phyloP scores from a whole-genome alignment of 1,284 basidiomycete genomes.

The Irpex sp. region DNA sequence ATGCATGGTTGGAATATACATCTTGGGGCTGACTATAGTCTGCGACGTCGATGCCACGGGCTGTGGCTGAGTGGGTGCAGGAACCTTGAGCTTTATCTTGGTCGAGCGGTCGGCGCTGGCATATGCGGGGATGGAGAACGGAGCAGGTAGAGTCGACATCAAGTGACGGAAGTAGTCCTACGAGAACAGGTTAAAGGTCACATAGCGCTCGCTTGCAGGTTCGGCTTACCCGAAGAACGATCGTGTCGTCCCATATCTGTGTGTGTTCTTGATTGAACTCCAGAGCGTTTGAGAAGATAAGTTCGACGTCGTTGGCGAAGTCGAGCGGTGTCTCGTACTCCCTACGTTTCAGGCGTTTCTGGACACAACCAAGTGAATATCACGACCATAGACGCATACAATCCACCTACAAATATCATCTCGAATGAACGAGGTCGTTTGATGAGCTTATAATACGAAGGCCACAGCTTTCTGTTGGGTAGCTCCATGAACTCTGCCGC shows the following conservation, averaged over 20 bases:
- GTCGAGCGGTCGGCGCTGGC: constrained; percentile 36
- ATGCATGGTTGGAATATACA: constrained; percentile 13
- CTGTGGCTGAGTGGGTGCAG: constrained; percentile 28
- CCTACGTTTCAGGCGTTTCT: constrained; percentile 76
- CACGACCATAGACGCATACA: background rate
- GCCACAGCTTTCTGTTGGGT: constrained; percentile 74
- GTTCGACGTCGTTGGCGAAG: constrained; percentile 82
- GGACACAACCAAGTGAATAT: background rate
- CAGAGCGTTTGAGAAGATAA: constrained; percentile 89
- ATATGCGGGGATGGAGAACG: constrained; percentile 57
- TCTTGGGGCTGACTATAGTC: constrained; percentile 13
- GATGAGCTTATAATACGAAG: constrained; percentile 83
- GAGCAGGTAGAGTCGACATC: constrained; percentile 69
- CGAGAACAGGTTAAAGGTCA: constrained; percentile 9
- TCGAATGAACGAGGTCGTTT: constrained; percentile 79
- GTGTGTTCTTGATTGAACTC: constrained; percentile 75
- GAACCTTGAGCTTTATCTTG: constrained; percentile 67
- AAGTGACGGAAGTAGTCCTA: constrained; percentile 67
- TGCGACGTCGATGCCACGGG: constrained; percentile 5
- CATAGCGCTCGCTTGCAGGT: constrained; percentile 1
- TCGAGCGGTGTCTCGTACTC: constrained; percentile 61
- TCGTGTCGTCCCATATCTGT: constrained; percentile 71
- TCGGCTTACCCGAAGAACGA: constrained; percentile 49
- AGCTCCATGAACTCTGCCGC: constrained; percentile 80
- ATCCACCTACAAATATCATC: constrained; percentile 66